A percentile compares a stretch with the other conserved stretches of the same genome.
Evolutionary conservation across 495 filamentous ascomycete species (phyloP).

Genomic region (Xylaria acuta): DNA sequence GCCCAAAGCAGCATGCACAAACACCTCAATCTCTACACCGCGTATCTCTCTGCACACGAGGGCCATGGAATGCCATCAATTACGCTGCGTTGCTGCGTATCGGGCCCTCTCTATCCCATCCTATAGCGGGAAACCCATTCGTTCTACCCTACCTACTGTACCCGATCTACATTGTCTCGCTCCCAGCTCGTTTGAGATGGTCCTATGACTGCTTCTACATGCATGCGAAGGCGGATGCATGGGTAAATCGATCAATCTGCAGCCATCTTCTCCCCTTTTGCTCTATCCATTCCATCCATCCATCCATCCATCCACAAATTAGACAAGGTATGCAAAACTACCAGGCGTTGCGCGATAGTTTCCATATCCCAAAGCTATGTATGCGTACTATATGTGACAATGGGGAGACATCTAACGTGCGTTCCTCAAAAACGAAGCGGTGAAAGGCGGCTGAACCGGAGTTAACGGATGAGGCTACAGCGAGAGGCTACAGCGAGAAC

Average conservation of each 20-base stretch:
- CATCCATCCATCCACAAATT: neutral
- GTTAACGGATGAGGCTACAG: neutral
- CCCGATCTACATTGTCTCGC: neutral
- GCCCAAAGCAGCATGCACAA: slow-evolving; percentile 11
- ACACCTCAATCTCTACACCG: neutral
- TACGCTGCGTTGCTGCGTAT: neutral
- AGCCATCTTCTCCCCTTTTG: neutral
- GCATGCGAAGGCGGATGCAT: slow-evolving; percentile 18
- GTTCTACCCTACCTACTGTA: neutral
- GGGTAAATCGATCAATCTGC: slow-evolving; percentile 15
- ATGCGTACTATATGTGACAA: neutral
- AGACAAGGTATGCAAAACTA: neutral
- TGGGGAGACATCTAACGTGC: neutral
- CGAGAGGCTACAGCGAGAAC: neutral
- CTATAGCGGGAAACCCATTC: neutral
- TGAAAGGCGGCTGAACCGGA: neutral
- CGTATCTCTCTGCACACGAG: neutral
- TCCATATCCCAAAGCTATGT: neutral
- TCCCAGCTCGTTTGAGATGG: neutral
- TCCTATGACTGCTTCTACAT: slow-evolving; percentile 28
- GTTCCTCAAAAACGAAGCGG: neutral
- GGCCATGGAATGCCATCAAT: slow-evolving; percentile 11
- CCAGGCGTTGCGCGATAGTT: neutral
- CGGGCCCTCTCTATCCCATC: neutral
- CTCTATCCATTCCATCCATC: neutral